A percentile compares a stretch with the other conserved stretches of the same genome.
These are phyloP conservation scores for Trichodelitschia bisporula DNA, from an alignment of 495 filamentous ascomycete species.

Conservation along the genomic window DNA sequence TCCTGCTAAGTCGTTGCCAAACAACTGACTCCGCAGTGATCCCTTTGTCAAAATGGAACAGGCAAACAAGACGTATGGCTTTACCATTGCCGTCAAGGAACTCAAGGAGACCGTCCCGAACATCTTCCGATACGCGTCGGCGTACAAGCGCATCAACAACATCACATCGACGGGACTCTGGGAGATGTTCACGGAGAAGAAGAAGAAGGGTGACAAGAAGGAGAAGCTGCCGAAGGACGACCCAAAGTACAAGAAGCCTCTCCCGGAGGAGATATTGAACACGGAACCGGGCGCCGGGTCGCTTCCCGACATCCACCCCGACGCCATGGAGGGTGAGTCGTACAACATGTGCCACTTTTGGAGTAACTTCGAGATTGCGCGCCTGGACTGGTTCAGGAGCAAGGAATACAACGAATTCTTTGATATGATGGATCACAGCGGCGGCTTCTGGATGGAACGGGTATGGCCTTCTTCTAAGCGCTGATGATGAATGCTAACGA, in stretches of 20 bases:
- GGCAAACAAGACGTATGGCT: constrained; percentile 92
- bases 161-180: constrained; percentile 78
- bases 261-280: constrained; percentile 65
- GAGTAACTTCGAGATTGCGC: constrained; percentile 98
- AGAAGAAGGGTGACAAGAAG: constrained; percentile 24
- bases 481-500: constrained; percentile 2
- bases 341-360: constrained; percentile 99
- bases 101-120: constrained; percentile 95
- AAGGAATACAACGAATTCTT: constrained; percentile 97
- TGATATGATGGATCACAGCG: constrained; percentile 94
- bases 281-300: constrained; percentile 47
- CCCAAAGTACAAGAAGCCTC: constrained; percentile 39
- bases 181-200: constrained; percentile 91
- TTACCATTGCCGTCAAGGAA: constrained; percentile 98
- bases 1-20: not conserved
- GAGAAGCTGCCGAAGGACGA: constrained; percentile 29
- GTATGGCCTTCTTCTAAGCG: no score
- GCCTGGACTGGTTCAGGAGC: constrained; percentile 84
- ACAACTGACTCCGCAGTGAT: constrained; percentile 30
- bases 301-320: constrained; percentile 61
- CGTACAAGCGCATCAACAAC: constrained; percentile 85
- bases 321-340: constrained; percentile 88
- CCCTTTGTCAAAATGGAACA: constrained; percentile 86
- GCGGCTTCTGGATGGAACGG: constrained; percentile 97
- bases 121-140: constrained; percentile 98